Conservation (phyloP, 2,329 filamentous ascomycete genomes). For the Aspergillus terreus region DNA sequence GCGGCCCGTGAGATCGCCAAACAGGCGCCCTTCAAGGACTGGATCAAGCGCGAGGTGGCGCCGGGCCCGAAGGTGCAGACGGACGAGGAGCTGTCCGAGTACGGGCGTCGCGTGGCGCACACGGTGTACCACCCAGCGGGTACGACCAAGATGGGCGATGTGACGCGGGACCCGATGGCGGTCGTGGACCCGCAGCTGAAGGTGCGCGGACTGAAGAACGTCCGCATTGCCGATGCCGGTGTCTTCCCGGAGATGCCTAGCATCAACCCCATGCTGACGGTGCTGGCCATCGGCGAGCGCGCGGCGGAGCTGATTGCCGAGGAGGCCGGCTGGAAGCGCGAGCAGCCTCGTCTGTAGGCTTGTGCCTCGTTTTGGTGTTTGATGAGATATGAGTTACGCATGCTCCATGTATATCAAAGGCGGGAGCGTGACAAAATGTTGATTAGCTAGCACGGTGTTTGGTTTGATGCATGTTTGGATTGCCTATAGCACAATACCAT, state of each 20-base stretch:
- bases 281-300: conserved; percentile 77
- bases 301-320: conserved; percentile 78
- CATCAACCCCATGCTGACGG: conserved; percentile 89
- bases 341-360: conserved; percentile 39
- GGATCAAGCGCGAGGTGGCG: conserved; percentile 78
- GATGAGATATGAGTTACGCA: neutral
- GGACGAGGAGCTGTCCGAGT: conserved; percentile 77
- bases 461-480: neutral
- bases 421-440: neutral
- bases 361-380: neutral
- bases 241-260: conserved; percentile 84
- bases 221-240: conserved; percentile 81
- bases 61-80: conserved; percentile 70
- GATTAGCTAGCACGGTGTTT: neutral
- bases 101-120: conserved; percentile 75
- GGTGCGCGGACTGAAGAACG: conserved; percentile 66
- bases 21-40: conserved; percentile 73
- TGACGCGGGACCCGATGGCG: conserved; percentile 63
- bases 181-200: conserved; percentile 76
- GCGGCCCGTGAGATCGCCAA: conserved; percentile 73
- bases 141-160: conserved; percentile 85
- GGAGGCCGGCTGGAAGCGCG: conserved; percentile 63
- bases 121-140: conserved; percentile 89
- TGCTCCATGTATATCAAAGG: neutral
- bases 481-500: neutral